Percentiles rank a stretch among this genome's conserved stretches.
phyloP scores from a whole-genome alignment of 2,329 filamentous ascomycete species.

The Hysterium pulicare region DNA sequence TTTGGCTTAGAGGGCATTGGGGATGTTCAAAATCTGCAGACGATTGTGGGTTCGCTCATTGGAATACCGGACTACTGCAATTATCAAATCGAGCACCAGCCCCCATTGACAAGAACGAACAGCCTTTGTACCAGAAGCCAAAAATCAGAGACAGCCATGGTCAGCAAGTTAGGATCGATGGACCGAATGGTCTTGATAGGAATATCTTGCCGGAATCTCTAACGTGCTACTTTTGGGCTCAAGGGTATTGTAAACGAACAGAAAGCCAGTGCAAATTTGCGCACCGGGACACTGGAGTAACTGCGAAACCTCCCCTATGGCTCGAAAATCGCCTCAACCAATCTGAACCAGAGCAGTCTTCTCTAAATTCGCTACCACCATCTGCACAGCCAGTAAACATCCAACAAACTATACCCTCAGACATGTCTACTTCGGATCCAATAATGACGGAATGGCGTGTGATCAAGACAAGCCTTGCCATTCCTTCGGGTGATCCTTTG shows the following conservation, averaged over 20 bases:
- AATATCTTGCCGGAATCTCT: too few species aligned
- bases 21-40: slow-evolving; percentile 2
- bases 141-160: slow-evolving; percentile 14
- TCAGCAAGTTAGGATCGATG: too few species aligned
- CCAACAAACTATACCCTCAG: too few species aligned
- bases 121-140: slow-evolving; percentile 6
- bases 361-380: too few species aligned
- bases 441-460: too few species aligned
- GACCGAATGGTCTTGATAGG: slow-evolving; percentile 3
- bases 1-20: slow-evolving; percentile 16
- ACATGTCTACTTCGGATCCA: too few species aligned
- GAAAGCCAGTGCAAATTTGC: slow-evolving; percentile 4
- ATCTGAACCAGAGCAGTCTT: too few species aligned
- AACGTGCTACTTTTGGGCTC: not conserved
- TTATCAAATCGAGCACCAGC: slow-evolving; percentile 3
- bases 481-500: not conserved
- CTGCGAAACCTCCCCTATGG: too few species aligned
- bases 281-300: slow-evolving; percentile 3
- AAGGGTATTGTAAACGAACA: not conserved
- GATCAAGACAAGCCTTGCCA: not conserved
- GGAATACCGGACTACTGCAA: slow-evolving; percentile 10
- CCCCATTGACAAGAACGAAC: slow-evolving; percentile 7
- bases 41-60: slow-evolving; percentile 8
- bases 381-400: not conserved
- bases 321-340: too few species aligned